A percentile compares a stretch with the other conserved stretches of the same genome.
Evolutionary conservation across 176 grass and related monocot genomes (phyloP).

Genomic region (Aegilops longissima): DNA sequence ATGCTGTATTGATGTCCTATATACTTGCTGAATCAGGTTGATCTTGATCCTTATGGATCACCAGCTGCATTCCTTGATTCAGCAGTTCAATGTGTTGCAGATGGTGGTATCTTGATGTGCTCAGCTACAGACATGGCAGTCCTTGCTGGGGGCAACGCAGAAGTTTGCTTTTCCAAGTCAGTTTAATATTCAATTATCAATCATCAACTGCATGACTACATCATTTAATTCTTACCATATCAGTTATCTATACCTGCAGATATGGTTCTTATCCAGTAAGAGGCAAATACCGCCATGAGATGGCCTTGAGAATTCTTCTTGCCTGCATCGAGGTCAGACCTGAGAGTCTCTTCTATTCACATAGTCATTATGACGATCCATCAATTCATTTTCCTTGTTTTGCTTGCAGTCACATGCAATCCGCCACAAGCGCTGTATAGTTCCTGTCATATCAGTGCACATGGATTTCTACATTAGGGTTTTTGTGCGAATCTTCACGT

Average conservation of each 20-base stretch:
- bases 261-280: conserved; percentile 88
- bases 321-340: conserved; percentile 68
- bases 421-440: conserved; percentile 81
- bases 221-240: conserved; percentile 1
- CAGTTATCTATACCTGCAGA: conserved; percentile 40
- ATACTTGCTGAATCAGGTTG: conserved; percentile 52
- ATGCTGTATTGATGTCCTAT: not conserved
- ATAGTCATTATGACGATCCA: not conserved
- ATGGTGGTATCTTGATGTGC: conserved; percentile 84
- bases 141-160: conserved; percentile 67
- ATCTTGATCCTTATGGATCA: conserved; percentile 91
- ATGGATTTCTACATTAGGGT: conserved; percentile 98
- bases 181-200: not conserved
- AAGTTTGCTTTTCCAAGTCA: conserved; percentile 88
- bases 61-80: conserved; percentile 85
- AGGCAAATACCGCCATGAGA: conserved; percentile 93
- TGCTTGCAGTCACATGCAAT: conserved; percentile 75
- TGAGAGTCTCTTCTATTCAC: conserved; percentile 6
- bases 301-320: conserved; percentile 93
- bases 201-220: not conserved
- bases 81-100: conserved; percentile 69
- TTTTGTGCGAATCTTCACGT: conserved; percentile 90
- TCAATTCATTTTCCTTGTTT: conserved; percentile 22
- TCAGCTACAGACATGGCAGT: conserved; percentile 92
- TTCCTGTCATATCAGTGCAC: conserved; percentile 77